Conservation (phyloP, 208 protist species). For the Strigomonas culicis region DNA sequence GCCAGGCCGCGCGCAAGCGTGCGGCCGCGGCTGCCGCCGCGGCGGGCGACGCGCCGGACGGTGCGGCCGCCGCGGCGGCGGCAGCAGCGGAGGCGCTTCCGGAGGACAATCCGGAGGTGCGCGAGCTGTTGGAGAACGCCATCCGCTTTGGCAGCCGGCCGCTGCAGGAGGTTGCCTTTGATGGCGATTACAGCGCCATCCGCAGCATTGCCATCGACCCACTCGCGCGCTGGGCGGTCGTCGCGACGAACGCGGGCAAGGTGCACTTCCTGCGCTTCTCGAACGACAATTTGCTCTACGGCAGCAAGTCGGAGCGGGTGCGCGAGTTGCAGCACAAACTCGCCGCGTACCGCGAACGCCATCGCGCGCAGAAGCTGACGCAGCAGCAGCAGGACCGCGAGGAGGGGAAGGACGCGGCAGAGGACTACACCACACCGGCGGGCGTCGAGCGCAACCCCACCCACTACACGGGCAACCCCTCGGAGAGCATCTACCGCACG, state of each 20-base stretch:
- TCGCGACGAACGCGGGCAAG: slow-evolving; percentile 77
- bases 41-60: background rate
- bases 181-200: slow-evolving; percentile 76
- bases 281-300: slow-evolving; percentile 22
- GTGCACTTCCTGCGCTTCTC: slow-evolving; percentile 77
- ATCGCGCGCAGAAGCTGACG: no score
- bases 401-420: no score
- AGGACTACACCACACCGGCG: no score
- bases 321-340: no score
- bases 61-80: slow-evolving; percentile 1
- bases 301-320: slow-evolving; percentile 18
- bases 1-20: no score
- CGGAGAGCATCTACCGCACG: slow-evolving; percentile 58
- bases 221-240: slow-evolving; percentile 62
- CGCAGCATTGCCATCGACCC: slow-evolving; percentile 79
- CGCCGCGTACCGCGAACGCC: no score
- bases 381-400: no score
- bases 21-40: background rate
- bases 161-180: slow-evolving; percentile 75
- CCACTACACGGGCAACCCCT: slow-evolving; percentile 2
- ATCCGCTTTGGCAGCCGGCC: slow-evolving; percentile 38
- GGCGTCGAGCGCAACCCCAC: background rate
- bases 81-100: background rate
- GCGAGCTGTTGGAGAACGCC: slow-evolving; percentile 6
- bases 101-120: slow-evolving; percentile 9